Conservation (phyloP, 176 grass and related monocot species). For the Miscanthus lutarioriparius region DNA sequence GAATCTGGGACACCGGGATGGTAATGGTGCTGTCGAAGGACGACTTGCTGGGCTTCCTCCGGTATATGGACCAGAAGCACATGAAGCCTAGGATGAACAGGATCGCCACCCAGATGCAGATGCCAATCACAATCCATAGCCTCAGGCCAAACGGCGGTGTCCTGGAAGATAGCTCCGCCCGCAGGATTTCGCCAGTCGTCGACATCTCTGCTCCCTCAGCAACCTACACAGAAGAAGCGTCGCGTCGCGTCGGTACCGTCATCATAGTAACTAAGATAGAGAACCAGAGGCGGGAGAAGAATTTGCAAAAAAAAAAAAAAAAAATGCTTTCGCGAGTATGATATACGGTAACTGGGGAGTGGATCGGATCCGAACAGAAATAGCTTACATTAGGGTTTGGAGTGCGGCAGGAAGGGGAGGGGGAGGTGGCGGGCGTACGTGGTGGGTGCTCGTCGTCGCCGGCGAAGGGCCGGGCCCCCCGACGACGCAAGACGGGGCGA, state of each 20-base stretch:
- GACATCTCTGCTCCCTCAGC: constrained; percentile 47
- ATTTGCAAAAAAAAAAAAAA: not conserved
- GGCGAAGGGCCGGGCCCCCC: not conserved
- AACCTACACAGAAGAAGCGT: not conserved
- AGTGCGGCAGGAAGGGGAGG: not conserved
- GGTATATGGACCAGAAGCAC: constrained; percentile 60
- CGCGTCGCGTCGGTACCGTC: not conserved
- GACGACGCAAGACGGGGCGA: not conserved
- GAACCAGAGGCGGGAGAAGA: not conserved
- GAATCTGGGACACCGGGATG: constrained; percentile 60
- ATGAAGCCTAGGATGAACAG: constrained; percentile 58
- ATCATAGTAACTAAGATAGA: not conserved
- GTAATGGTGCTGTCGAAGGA: constrained; percentile 25
- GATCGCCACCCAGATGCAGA: constrained; percentile 52
- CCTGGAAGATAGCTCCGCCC: constrained; percentile 47
- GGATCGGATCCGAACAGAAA: not conserved
- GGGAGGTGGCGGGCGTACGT: not conserved
- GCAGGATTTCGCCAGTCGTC: constrained; percentile 43
- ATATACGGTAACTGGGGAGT: not conserved
- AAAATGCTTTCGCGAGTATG: not conserved
- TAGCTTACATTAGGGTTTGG: not conserved
- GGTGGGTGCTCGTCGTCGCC: not conserved
- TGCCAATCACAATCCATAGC: constrained; percentile 75
- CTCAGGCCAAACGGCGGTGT: constrained; percentile 71
- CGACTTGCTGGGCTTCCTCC: constrained; percentile 46